Conservation (phyloP, 2,329 filamentous ascomycete species). For the Sporothrix sp. region DNA sequence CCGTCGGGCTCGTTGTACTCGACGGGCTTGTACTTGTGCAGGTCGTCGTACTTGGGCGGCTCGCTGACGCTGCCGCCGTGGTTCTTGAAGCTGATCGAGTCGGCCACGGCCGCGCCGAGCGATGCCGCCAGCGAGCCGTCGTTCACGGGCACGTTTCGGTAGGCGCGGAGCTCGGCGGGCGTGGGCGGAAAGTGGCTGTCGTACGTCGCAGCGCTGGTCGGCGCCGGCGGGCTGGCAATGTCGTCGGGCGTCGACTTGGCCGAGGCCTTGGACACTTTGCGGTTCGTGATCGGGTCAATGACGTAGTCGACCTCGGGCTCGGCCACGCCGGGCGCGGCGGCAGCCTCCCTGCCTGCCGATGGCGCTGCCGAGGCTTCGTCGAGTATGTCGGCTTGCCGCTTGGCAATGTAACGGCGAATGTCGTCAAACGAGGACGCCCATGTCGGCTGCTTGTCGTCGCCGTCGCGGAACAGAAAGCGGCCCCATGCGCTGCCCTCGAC, state of each 20-base stretch:
- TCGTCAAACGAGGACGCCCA: conserved; percentile 26
- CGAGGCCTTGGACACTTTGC: conserved; percentile 32
- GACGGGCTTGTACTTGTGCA: conserved; percentile 26
- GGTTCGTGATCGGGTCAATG: conserved; percentile 52
- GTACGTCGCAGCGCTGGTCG: neutral
- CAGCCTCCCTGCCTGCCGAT: neutral
- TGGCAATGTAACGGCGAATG: conserved; percentile 26
- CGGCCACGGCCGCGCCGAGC: neutral
- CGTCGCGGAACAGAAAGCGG: conserved; percentile 31
- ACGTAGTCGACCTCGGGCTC: conserved; percentile 27
- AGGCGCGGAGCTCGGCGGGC: conserved; percentile 27
- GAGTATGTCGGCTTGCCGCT: conserved; percentile 16
- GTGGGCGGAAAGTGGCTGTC: conserved; percentile 13
- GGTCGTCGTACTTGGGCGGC: conserved; percentile 11
- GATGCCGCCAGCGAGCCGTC: neutral
- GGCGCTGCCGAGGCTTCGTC: no score
- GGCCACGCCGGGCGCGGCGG: no score
- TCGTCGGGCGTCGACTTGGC: conserved; percentile 17
- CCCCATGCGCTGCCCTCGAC: conserved; percentile 36
- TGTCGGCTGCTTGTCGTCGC: conserved; percentile 19
- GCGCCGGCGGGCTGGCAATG: conserved; percentile 20
- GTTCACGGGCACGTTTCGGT: conserved; percentile 19
- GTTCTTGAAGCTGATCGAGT: neutral
- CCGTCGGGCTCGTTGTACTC: conserved; percentile 16
- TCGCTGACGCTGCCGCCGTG: neutral